Percentiles rank a stretch among this genome's conserved stretches.
Conservation (phyloP, 1,139 yeast species). For the Geotrichum restrictum region DNA sequence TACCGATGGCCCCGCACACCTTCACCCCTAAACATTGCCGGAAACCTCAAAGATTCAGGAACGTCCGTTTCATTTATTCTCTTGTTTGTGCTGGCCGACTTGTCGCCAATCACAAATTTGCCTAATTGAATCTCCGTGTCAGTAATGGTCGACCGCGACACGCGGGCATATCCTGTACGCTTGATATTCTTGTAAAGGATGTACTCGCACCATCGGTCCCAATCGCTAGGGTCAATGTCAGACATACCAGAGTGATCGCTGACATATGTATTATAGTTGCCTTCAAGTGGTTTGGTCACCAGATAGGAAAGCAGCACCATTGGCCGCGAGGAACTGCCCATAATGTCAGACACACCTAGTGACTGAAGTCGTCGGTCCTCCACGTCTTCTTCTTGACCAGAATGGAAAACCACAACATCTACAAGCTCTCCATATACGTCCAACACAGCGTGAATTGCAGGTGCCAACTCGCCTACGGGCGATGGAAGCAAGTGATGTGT, state of each 20-base stretch:
- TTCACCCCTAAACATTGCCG: slow-evolving; percentile 74
- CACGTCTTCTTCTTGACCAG: slow-evolving; percentile 96
- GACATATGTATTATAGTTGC: slow-evolving; percentile 88
- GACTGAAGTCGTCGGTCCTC: slow-evolving; percentile 91
- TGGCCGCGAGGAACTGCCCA: slow-evolving; percentile 77
- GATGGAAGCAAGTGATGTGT: slow-evolving; percentile 90
- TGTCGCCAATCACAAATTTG: slow-evolving; percentile 63
- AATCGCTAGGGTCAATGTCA: slow-evolving; percentile 88
- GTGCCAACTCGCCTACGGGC: slow-evolving; percentile 97
- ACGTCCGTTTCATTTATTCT: slow-evolving; percentile 54
- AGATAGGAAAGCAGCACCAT: slow-evolving; percentile 79
- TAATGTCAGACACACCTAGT: slow-evolving; percentile 66
- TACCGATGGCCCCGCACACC: slow-evolving; percentile 92
- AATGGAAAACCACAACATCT: slow-evolving; percentile 94
- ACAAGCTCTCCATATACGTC: slow-evolving; percentile 81
- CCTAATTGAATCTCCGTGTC: slow-evolving; percentile 96
- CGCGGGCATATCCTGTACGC: slow-evolving; percentile 90
- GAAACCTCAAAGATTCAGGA: slow-evolving; percentile 67
- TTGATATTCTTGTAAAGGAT: slow-evolving; percentile 80
- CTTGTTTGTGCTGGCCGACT: slow-evolving; percentile 51
- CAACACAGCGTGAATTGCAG: slow-evolving; percentile 93
- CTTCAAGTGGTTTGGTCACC: slow-evolving; percentile 80
- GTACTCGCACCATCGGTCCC: slow-evolving; percentile 99
- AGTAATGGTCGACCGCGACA: slow-evolving; percentile 87
- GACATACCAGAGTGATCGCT: slow-evolving; percentile 80